Conservation (phyloP, 495 filamentous ascomycete species). For the Venustampulla echinocandica region DNA sequence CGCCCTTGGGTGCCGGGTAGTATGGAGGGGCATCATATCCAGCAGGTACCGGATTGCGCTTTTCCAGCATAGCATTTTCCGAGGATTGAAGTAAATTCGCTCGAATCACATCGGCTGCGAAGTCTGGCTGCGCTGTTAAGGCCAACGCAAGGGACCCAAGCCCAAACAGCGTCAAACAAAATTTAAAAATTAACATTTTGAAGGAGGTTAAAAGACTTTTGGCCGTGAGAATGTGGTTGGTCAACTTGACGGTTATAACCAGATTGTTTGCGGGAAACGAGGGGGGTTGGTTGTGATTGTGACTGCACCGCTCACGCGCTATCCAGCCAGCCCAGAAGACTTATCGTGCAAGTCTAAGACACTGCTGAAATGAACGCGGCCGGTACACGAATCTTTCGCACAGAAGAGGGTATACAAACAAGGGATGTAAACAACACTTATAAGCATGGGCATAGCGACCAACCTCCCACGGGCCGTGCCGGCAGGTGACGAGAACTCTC, state of each 20-base stretch:
- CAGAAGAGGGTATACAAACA: too few species aligned
- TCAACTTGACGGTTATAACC: too few species aligned
- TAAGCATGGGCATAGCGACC: too few species aligned
- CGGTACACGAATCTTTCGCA: background rate
- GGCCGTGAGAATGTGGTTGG: too few species aligned
- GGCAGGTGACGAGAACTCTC: too few species aligned
- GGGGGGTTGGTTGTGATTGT: background rate
- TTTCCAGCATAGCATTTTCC: background rate
- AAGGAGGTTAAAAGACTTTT: background rate
- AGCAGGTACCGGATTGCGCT: conserved; percentile 17
- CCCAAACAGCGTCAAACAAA: background rate
- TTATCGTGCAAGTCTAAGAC: background rate
- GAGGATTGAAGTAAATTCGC: background rate
- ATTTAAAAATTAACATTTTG: background rate
- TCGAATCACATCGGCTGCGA: conserved; percentile 1
- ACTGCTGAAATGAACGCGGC: background rate
- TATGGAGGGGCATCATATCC: conserved; percentile 32
- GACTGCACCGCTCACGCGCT: too few species aligned
- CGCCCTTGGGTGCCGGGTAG: conserved; percentile 46
- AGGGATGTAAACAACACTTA: too few species aligned
- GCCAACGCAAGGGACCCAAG: background rate
- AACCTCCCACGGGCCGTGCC: too few species aligned
- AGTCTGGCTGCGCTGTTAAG: conserved; percentile 1
- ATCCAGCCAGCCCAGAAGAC: background rate
- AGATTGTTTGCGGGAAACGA: too few species aligned